A percentile compares a stretch with the other conserved stretches of the same genome.
These are phyloP conservation scores for Albatrellus ellisii DNA, from an alignment of 768 basidiomycete genomes.

Conservation along the genomic window DNA sequence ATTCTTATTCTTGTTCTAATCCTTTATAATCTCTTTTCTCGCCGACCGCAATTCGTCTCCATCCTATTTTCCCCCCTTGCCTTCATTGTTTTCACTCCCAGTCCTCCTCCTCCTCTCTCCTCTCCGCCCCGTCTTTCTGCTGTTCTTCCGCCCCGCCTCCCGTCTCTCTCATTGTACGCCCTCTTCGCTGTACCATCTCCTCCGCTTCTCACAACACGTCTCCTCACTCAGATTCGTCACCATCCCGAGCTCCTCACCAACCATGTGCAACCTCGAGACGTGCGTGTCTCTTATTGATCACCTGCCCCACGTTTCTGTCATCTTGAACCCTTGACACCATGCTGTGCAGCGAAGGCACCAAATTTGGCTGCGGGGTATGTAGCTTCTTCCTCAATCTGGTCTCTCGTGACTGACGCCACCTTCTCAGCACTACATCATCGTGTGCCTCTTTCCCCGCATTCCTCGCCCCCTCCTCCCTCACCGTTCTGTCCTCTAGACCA, in stretches of 20 bases:
- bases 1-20: too few species aligned
- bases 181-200: slow-evolving; percentile 6
- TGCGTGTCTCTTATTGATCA: slow-evolving; percentile 15
- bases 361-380: slow-evolving; percentile 54
- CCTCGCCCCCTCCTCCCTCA: slow-evolving; percentile 3
- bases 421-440: slow-evolving; percentile 54
- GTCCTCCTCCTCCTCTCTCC: slow-evolving; percentile 7
- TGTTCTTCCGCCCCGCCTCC: slow-evolving; percentile 9
- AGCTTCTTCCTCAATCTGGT: slow-evolving; percentile 9
- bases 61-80: too few species aligned
- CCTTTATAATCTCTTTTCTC: too few species aligned
- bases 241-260: not conserved
- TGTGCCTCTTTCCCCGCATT: slow-evolving; percentile 21
- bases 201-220: slow-evolving; percentile 6
- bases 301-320: slow-evolving; percentile 11
- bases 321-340: slow-evolving; percentile 14
- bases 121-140: too few species aligned
- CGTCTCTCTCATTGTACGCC: slow-evolving; percentile 4
- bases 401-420: slow-evolving; percentile 16
- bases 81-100: slow-evolving; percentile 7
- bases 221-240: slow-evolving; percentile 2
- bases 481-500: slow-evolving; percentile 26
- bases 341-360: slow-evolving; percentile 60
- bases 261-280: slow-evolving; percentile 29
- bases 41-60: too few species aligned